phyloP scores from a whole-genome alignment of 768 basidiomycete genomes.

The Mrakia gelida region DNA sequence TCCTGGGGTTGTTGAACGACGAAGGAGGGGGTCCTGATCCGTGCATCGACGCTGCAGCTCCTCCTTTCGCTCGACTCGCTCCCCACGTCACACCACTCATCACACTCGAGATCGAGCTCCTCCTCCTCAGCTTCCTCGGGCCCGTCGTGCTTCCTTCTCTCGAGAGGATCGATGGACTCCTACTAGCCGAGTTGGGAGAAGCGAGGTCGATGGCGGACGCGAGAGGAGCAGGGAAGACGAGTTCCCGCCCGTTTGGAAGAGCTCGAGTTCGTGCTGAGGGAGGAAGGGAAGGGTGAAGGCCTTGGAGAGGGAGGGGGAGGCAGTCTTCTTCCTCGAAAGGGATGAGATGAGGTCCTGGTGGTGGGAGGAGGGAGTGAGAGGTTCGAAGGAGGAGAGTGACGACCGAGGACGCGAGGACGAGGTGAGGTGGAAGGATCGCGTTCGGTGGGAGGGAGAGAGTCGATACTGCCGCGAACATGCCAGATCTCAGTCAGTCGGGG shows the following conservation, averaged over 20 bases:
- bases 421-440: conserved; percentile 20
- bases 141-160: not conserved
- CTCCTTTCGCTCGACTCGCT: conserved; percentile 8
- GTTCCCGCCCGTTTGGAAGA: conserved; percentile 21
- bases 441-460: conserved; percentile 20
- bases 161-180: not conserved
- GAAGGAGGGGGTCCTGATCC: not conserved
- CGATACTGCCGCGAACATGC: conserved; percentile 1
- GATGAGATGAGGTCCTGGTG: conserved; percentile 26
- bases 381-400: conserved; percentile 27
- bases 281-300: not conserved
- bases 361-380: conserved; percentile 17
- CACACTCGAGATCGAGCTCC: conserved; percentile 9
- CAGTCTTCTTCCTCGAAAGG: conserved; percentile 31
- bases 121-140: not conserved
- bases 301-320: conserved; percentile 10
- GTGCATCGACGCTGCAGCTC: not conserved
- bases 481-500: not conserved
- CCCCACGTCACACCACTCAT: conserved; percentile 17
- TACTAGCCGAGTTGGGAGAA: not conserved
- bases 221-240: conserved; percentile 28
- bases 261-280: conserved; percentile 20
- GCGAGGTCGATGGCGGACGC: conserved; percentile 16
- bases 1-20: conserved; percentile 4
- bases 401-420: conserved; percentile 24